Percentiles rank a stretch among this genome's conserved stretches.
phyloP scores from a whole-genome alignment of 2,329 filamentous ascomycete species.

The Xylaria hypoxylon region DNA sequence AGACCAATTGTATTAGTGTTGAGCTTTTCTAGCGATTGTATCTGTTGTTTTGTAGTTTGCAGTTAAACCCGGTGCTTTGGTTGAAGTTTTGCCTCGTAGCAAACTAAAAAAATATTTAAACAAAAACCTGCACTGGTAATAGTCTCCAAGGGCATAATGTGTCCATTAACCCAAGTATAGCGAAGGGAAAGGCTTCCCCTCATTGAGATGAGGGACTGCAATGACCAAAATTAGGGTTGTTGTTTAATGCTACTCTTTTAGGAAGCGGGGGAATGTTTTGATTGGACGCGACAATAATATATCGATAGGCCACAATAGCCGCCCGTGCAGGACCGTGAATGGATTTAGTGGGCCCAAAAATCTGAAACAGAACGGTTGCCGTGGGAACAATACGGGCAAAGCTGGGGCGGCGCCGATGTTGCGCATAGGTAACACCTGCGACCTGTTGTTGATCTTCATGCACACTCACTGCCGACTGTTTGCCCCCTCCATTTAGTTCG shows the following conservation, averaged over 20 bases:
- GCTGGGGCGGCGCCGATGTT: constrained; percentile 5
- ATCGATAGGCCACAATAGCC: constrained; percentile 34
- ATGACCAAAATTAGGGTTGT: too few species aligned
- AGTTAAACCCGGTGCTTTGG: too few species aligned
- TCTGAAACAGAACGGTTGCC: constrained; percentile 44
- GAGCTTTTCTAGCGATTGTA: too few species aligned
- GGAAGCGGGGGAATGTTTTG: constrained; percentile 32
- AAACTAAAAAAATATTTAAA: too few species aligned
- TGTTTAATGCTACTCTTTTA: constrained; percentile 27
- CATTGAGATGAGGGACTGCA: too few species aligned
- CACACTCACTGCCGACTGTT: constrained; percentile 24
- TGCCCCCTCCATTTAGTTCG: constrained; percentile 44
- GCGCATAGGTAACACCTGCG: constrained; percentile 26
- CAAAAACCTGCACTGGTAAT: too few species aligned
- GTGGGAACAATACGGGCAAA: constrained; percentile 37
- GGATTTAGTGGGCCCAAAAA: constrained; percentile 16
- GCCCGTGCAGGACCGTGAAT: neutral
- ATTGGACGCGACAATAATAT: constrained; percentile 29
- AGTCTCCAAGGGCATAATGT: too few species aligned
- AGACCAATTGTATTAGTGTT: too few species aligned
- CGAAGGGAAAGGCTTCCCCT: too few species aligned
- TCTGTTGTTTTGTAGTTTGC: too few species aligned
- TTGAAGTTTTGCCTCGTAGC: too few species aligned
- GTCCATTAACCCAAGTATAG: too few species aligned
- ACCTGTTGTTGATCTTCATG: constrained; percentile 45